These are phyloP conservation scores for Monosporozyma yasuniensis DNA, from an alignment of 805 yeast genomes.

Conservation along the genomic window DNA sequence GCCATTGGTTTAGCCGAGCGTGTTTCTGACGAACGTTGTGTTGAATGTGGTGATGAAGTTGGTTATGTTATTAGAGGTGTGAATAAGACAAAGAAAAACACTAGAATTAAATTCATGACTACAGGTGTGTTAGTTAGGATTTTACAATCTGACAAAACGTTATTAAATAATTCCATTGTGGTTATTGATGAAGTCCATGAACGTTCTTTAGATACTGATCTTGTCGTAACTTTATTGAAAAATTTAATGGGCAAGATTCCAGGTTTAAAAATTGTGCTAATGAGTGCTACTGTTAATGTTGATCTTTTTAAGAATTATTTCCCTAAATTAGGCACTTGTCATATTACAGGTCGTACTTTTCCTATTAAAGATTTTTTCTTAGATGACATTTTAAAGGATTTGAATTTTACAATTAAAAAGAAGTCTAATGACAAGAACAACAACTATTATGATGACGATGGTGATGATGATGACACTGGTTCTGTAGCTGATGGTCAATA, in stretches of 20 bases:
- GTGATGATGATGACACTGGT: conserved; percentile 5
- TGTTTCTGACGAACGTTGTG: conserved; percentile 70
- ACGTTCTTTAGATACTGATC: conserved; percentile 83
- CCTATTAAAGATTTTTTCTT: conserved; percentile 76
- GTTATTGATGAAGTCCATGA: conserved; percentile 97
- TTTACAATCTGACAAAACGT: conserved; percentile 45
- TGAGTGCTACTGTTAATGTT: conserved; percentile 90
- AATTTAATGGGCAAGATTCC: conserved; percentile 39
- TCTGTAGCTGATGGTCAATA: conserved; percentile 29
- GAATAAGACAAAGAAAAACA: conserved; percentile 47
- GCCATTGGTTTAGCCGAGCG: conserved; percentile 92
- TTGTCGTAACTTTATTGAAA: conserved; percentile 68
- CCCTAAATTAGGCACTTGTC: conserved; percentile 50
- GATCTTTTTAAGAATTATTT: conserved; percentile 61
- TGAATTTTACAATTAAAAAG: conserved; percentile 47
- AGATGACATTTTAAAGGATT: conserved; percentile 49
- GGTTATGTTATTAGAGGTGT: conserved; percentile 92
- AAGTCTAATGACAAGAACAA: conserved; percentile 9
- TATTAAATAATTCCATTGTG: conserved; percentile 51
- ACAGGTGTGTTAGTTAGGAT: conserved; percentile 86
- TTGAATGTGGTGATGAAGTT: conserved; percentile 47
- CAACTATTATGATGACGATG: conserved; percentile 17
- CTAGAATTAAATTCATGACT: conserved; percentile 81
- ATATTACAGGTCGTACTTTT: conserved; percentile 88
- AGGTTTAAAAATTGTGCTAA: conserved; percentile 60